These are phyloP conservation scores for Yamadazyma sp. DNA, from an alignment of 805 yeast species.

Conservation along the genomic window DNA sequence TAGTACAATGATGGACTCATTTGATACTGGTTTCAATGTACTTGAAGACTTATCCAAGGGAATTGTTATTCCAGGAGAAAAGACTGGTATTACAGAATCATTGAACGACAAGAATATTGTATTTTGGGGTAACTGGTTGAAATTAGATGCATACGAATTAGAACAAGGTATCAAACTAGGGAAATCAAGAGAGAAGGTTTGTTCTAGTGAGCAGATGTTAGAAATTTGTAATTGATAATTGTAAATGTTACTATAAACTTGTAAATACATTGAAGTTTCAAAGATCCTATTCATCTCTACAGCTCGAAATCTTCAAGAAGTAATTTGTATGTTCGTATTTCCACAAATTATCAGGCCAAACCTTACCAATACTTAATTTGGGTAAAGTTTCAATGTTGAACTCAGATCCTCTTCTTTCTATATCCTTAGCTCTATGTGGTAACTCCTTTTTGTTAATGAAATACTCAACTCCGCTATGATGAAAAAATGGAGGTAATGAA, in stretches of 20 bases:
- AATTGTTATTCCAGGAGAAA: slow-evolving; percentile 15
- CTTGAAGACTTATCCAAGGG: slow-evolving; percentile 49
- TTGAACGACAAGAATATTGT: slow-evolving; percentile 25
- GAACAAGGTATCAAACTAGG: slow-evolving; percentile 45
- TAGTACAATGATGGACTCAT: slow-evolving; percentile 82
- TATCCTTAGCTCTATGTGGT: slow-evolving; percentile 31
- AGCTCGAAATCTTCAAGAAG: slow-evolving; percentile 28
- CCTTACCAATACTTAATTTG: slow-evolving; percentile 3
- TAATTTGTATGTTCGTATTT: slow-evolving; percentile 32
- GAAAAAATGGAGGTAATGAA: slow-evolving; percentile 49
- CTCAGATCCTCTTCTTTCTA: slow-evolving; percentile 15
- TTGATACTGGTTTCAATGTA: slow-evolving; percentile 66
- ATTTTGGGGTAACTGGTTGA: slow-evolving; percentile 67
- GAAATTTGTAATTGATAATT: no score
- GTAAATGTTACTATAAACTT: no score
- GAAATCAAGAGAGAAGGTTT: slow-evolving; percentile 59
- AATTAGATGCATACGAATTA: slow-evolving; percentile 52
- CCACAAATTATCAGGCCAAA: slow-evolving; percentile 21
- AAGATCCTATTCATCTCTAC: slow-evolving; percentile 14
- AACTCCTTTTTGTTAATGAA: slow-evolving; percentile 36
- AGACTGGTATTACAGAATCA: slow-evolving; percentile 1
- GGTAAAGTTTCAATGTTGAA: not conserved
- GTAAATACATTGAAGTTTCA: slow-evolving; percentile 14
- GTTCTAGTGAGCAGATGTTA: slow-evolving; percentile 48
- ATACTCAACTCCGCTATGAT: slow-evolving; percentile 53